Percentiles rank a stretch among this genome's conserved stretches.
Conservation (phyloP, 2,329 filamentous ascomycete species). For the Blastomyces parvus region DNA sequence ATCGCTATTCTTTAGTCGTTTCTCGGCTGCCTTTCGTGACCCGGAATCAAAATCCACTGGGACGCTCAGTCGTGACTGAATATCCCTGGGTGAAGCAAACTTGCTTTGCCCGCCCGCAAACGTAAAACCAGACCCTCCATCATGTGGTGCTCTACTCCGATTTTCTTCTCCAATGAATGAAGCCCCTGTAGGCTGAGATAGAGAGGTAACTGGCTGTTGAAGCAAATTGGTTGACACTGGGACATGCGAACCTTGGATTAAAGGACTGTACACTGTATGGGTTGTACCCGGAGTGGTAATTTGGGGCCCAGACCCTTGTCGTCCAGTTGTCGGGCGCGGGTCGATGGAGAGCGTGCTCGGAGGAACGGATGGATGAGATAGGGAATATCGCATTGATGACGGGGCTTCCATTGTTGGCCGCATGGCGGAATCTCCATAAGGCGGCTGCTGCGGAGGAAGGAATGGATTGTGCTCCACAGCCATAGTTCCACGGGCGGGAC, state of each 20-base stretch:
- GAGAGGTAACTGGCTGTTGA: slow-evolving; percentile 11
- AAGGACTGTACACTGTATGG: slow-evolving; percentile 14
- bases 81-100: background rate
- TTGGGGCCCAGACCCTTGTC: slow-evolving; percentile 10
- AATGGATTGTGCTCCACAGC: slow-evolving; percentile 30
- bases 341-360: slow-evolving; percentile 7
- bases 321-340: slow-evolving; percentile 1
- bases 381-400: slow-evolving; percentile 6
- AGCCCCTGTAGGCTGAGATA: slow-evolving; percentile 3
- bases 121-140: background rate
- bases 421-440: slow-evolving; percentile 11
- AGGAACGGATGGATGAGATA: slow-evolving; percentile 9
- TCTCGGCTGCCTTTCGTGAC: slow-evolving; percentile 34
- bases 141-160: slow-evolving; percentile 2
- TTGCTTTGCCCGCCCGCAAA: background rate
- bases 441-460: slow-evolving; percentile 25
- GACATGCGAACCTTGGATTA: slow-evolving; percentile 12
- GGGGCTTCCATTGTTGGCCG: slow-evolving; percentile 6
- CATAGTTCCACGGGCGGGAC: slow-evolving; percentile 22
- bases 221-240: slow-evolving; percentile 9
- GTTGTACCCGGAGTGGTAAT: slow-evolving; percentile 12
- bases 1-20: slow-evolving; percentile 36
- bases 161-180: slow-evolving; percentile 4
- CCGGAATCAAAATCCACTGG: slow-evolving; percentile 34
- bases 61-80: slow-evolving; percentile 27